A percentile compares a stretch with the other conserved stretches of the same genome.
phyloP scores from a whole-genome alignment of 1,139 yeast species.

The Arxiozyma slooffiae region DNA sequence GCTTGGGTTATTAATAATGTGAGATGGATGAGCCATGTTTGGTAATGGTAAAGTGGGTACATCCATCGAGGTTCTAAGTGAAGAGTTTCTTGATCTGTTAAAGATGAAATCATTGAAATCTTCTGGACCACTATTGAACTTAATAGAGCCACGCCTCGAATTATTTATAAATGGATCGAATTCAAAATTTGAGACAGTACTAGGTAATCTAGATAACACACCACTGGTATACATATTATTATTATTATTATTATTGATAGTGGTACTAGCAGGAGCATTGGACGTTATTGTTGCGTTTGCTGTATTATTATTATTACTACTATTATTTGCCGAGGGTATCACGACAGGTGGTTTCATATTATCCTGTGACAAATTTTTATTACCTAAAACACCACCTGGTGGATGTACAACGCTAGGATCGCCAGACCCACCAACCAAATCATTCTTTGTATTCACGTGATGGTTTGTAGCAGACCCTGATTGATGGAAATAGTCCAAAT shows the following conservation, averaged over 20 bases:
- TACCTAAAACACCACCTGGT: background rate
- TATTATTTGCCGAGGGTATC: slow-evolving; percentile 1
- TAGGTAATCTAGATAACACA: slow-evolving; percentile 3
- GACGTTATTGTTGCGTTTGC: background rate
- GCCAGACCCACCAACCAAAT: background rate
- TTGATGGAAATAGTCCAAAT: background rate
- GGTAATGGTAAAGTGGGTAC: background rate
- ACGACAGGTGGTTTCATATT: slow-evolving; percentile 10
- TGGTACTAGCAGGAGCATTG: background rate
- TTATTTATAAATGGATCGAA: slow-evolving; percentile 8
- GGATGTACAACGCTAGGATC: background rate
- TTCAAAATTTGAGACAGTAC: slow-evolving; percentile 3
- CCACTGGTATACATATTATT: background rate
- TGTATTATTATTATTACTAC: background rate
- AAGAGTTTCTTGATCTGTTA: slow-evolving; percentile 14
- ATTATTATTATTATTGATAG: background rate
- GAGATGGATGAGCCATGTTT: background rate
- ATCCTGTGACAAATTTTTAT: slow-evolving; percentile 1
- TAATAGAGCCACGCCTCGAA: slow-evolving; percentile 12
- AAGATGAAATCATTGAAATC: slow-evolving; percentile 11
- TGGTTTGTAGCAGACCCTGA: background rate
- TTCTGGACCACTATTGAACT: slow-evolving; percentile 8
- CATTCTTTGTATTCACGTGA: background rate
- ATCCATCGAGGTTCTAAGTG: slow-evolving; percentile 11
- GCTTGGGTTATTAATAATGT: background rate